These are phyloP conservation scores for Tricholomella constricta DNA, from an alignment of 768 basidiomycete species.

Conservation along the genomic window DNA sequence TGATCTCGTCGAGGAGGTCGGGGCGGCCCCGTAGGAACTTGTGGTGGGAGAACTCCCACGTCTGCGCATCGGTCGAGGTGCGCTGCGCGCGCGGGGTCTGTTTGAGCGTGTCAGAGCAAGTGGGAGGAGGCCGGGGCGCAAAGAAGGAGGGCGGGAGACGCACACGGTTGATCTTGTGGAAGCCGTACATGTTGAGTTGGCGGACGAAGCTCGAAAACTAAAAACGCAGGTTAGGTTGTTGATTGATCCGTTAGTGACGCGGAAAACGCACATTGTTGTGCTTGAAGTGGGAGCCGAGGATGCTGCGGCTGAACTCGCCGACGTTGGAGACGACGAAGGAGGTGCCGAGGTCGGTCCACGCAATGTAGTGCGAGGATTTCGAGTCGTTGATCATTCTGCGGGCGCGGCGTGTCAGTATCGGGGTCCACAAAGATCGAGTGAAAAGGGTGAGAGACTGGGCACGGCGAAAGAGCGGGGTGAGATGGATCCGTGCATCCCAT, in stretches of 20 bases:
- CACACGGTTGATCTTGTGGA: conserved; percentile 91
- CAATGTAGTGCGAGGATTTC: conserved; percentile 77
- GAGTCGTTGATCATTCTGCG: conserved; percentile 84
- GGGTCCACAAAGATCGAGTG: neutral
- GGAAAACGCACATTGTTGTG: conserved; percentile 73
- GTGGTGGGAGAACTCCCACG: conserved; percentile 88
- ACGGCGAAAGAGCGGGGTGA: conserved; percentile 3
- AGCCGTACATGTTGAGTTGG: conserved; percentile 96
- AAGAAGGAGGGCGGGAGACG: too few species aligned
- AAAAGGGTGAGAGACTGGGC: neutral
- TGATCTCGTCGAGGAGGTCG: conserved; percentile 83
- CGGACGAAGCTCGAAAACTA: conserved; percentile 94
- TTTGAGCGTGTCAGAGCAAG: too few species aligned
- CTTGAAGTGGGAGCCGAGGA: conserved; percentile 86
- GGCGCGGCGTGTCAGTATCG: neutral
- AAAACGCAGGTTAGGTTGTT: neutral
- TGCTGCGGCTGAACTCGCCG: conserved; percentile 82
- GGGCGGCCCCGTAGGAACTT: conserved; percentile 82
- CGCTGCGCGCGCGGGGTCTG: conserved; percentile 83
- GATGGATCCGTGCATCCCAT: neutral
- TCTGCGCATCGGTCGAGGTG: conserved; percentile 78
- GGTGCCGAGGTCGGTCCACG: conserved; percentile 81
- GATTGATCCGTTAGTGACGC: neutral
- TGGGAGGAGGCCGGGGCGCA: too few species aligned
- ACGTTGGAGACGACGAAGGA: conserved; percentile 87